Base-by-base conservation (phyloP, 2,329 filamentous ascomycete genomes). In the Exophiala lecanii-corni region DNA sequence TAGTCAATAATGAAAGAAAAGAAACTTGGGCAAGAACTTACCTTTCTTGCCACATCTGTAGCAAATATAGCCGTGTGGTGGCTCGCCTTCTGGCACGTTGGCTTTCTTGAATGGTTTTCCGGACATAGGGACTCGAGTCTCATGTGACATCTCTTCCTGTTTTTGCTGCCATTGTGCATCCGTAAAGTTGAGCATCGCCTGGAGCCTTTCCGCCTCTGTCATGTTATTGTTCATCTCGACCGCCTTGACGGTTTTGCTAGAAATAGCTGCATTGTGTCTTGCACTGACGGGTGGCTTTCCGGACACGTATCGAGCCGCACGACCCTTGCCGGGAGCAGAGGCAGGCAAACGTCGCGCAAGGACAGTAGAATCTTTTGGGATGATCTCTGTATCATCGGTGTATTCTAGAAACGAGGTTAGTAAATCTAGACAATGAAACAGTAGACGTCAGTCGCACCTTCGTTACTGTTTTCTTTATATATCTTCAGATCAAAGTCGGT, bases 341-440 rank as follows among this genome's bases (percentile, higher is more conserved):
- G 92, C 86, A 2, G 92, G 92, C 51, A 92, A 75, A 49, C 92
- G 82, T 47, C 87, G 82, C 30, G 89, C 92, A 55, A 96, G 83
- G 44, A 98, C 89, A 1, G 89, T 94, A 2, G 89, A 96, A 13
- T 92, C 94, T 57, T 92, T 85, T 33, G 91, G 87, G 40, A 98
- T 95, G 56, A 96, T 89, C n/a, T 86, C 87, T 1, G 92, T 97
- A 62, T 98, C 92, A 71, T 98, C 92, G 57, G 95, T 87, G 61
- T 97, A 97, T 68, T 94, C 92, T 95, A 59, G 12, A 41, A 18
- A 32, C 23, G 5, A 19, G 41, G 52, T 71, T 42, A 54, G 45
- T 36, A 48, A 50, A 40, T 53, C 59, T 58, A 47, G 36, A 7
- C 12, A 20, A 21, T 16, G 12, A 16, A 3, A 13, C 2, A 12